Base-by-base conservation (phyloP, 1,139 yeast species). In the Geotrichum australiense region DNA sequence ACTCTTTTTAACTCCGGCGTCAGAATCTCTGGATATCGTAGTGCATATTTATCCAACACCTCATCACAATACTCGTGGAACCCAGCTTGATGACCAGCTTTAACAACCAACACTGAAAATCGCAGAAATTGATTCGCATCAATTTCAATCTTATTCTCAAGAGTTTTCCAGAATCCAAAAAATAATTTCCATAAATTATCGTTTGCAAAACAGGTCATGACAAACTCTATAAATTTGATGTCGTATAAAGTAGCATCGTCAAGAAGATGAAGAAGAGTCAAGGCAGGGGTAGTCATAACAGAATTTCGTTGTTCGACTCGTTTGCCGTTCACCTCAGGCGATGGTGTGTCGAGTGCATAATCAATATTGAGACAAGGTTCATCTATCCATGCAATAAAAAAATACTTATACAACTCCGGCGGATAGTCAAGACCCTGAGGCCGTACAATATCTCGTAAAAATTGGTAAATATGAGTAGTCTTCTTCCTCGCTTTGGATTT, bases 131-230 rank as follows among this genome's bases (percentile, higher is more conserved):
- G 50, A 6, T 45, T 29, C 29, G 55, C 58, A 5, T 56, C 36
- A 21, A 26, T 6, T 4, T 41, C 34, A 15, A 47, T 44, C 12
- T 41, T 30, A 4, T 47, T 41, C 11, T 48, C 29, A 5, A 58
- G 47, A 10, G 52, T 45, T 15, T 57, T 55, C 50, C 68, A 50
- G 2, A 66, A 50, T 3, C 55, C 50, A 59, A 65, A 64, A 42
- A 67, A 60, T 20, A 56, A 51, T 11, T 49, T 49, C 66, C 68
- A 68, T n/a, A 57, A 53, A 16, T 51, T 50, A n/a, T 62, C 58
- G 46, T 68, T 68, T 16, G 65, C 65, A 38, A 61, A 59, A 2
- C 68, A 58, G 0, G 68, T 54, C 22, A 70, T 50, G 12, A 63
- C 53, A 37, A 68, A 49, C 2, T 62, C 49, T 18, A 67, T 48